These are phyloP conservation scores for Colletotrichum costaricense DNA, from an alignment of 2,329 filamentous ascomycete species.

Conservation along the genomic window DNA sequence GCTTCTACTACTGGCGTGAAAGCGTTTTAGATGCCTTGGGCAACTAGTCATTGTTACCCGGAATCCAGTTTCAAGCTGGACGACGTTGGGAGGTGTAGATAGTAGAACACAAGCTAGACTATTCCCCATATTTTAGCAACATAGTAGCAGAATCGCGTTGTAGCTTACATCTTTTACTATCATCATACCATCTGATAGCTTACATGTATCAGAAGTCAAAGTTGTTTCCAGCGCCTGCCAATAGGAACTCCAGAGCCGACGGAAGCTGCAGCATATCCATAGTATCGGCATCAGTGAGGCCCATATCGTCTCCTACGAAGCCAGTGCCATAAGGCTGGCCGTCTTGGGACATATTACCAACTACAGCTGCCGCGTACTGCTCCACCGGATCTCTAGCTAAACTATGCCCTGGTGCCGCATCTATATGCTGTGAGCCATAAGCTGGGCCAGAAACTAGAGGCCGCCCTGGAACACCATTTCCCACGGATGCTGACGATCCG, in stretches of 20 bases:
- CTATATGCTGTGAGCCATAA: neutral
- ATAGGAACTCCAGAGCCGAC: conserved; percentile 44
- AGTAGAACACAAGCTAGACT: too few species aligned
- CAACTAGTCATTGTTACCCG: neutral
- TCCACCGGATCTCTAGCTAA: conserved; percentile 1
- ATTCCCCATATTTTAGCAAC: neutral
- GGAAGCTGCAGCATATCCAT: conserved; percentile 42
- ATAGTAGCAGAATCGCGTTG: neutral
- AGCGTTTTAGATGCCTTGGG: neutral
- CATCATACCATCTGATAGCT: too few species aligned
- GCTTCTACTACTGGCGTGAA: conserved; percentile 20
- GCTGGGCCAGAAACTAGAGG: neutral
- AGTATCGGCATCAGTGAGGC: conserved; percentile 30
- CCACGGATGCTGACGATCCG: neutral
- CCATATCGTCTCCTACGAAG: conserved; percentile 22
- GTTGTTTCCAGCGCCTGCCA: conserved; percentile 41
- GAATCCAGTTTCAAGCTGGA: too few species aligned
- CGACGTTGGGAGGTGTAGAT: neutral
- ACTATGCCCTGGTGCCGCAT: neutral
- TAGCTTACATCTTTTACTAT: too few species aligned
- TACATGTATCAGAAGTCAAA: conserved; percentile 17
- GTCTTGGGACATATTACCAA: neutral
- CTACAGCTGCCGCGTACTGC: neutral
- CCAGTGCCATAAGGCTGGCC: neutral
- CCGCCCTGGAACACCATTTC: neutral